phyloP scores from a whole-genome alignment of 495 filamentous ascomycete species.

The Penicillium malachiteum region DNA sequence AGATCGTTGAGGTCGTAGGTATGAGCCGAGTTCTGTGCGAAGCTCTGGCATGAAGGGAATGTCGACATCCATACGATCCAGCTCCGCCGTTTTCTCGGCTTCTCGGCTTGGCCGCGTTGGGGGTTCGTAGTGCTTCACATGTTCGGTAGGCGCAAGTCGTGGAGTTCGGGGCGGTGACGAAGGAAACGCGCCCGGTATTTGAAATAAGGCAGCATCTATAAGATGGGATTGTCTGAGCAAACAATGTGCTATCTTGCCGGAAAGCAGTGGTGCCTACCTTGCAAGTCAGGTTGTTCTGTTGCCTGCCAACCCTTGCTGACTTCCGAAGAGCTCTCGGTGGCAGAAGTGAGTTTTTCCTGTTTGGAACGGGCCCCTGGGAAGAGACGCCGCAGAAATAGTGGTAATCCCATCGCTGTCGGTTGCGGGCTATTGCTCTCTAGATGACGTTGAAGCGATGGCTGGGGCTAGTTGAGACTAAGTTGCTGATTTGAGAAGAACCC shows the following conservation, averaged over 20 bases:
- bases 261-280: background rate
- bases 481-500: background rate
- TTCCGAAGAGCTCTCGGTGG: background rate
- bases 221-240: background rate
- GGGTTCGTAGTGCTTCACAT: conserved; percentile 3
- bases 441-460: background rate
- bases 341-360: no score
- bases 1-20: conserved; percentile 18
- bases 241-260: no score
- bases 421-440: background rate
- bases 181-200: conserved; percentile 25
- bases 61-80: conserved; percentile 14
- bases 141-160: conserved; percentile 12
- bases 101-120: background rate
- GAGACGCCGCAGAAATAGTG: background rate
- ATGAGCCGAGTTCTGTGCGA: conserved; percentile 19
- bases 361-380: background rate
- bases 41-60: conserved; percentile 10
- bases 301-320: background rate
- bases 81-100: background rate
- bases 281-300: background rate
- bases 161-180: conserved; percentile 18
- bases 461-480: background rate
- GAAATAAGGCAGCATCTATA: background rate
- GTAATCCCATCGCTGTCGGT: background rate